Evolutionary conservation across 805 yeast species (phyloP).

Genomic region (Zygoascus tannicola): DNA sequence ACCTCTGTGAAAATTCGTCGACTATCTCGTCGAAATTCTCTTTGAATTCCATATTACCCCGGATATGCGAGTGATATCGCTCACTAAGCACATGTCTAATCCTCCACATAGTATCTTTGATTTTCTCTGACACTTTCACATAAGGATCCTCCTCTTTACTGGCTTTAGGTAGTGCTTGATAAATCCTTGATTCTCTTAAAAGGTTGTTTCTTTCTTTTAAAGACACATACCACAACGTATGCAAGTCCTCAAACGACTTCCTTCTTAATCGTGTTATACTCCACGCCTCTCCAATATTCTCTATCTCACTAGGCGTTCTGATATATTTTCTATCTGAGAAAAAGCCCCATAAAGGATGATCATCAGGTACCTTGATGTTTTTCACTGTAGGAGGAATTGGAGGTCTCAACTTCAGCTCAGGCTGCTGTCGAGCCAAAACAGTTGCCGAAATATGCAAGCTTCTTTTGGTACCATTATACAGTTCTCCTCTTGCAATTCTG

Average conservation of each 20-base stretch:
- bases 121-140: slow-evolving; percentile 32
- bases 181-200: slow-evolving; percentile 63
- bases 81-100: slow-evolving; percentile 84
- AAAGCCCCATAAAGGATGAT: slow-evolving; percentile 94
- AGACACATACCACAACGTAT: slow-evolving; percentile 81
- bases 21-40: slow-evolving; percentile 41
- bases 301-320: slow-evolving; percentile 44
- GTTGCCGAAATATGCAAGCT: not conserved
- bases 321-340: slow-evolving; percentile 56
- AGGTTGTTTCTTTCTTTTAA: slow-evolving; percentile 74
- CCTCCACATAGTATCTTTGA: slow-evolving; percentile 60
- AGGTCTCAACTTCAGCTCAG: slow-evolving; percentile 42
- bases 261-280: slow-evolving; percentile 78
- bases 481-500: too few relatives aligned
- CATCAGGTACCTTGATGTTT: slow-evolving; percentile 63
- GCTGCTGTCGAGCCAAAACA: not conserved
- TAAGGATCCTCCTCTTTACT: slow-evolving; percentile 28
- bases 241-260: slow-evolving; percentile 86
- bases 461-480: not conserved
- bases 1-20: slow-evolving; percentile 47
- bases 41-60: slow-evolving; percentile 42
- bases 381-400: slow-evolving; percentile 80
- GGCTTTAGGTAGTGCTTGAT: slow-evolving; percentile 29
- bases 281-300: slow-evolving; percentile 61
- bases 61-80: slow-evolving; percentile 61